Base-by-base conservation (phyloP, 805 yeast genomes). In the Lipomyces anomalus region DNA sequence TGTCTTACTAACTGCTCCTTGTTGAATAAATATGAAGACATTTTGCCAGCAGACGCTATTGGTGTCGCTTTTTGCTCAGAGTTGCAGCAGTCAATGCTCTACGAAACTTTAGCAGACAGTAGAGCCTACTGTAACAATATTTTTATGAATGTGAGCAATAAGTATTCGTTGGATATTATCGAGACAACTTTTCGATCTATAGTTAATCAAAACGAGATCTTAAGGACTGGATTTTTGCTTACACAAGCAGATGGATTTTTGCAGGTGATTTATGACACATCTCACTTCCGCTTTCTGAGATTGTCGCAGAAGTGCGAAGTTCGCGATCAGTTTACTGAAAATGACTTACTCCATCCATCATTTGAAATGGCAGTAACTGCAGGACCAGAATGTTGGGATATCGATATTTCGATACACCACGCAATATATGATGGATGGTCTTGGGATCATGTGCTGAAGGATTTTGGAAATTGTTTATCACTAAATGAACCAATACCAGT, bases 371-470 rank as follows among this genome's bases (percentile, higher is more conserved):
- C 42, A 18, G 6, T 43, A 11, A 6, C 16, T 4, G 20, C 20
- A 4, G 35, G n/a, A 33, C 16, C 5, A 11, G 6, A 6, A 9
- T 34, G 9, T 4, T 43, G 42, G 40, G 6, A 32, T 4, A 35
- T 40, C 3, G 35, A 35, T 13, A 16, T 49, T 16, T 22, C 18
- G 33, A 44, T 53, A n/a, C 57, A 53, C 33, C 57, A 53, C 23
- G 46, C 46, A 6, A 34, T 53, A 7, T 53, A 50, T 33, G 57
- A 53, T 24, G 57, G 55, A 6, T 51, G 55, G 57, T 40, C 55
- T 9, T 44, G 47, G 21, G 52, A 47, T 28, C 13, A 40, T 6
- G 13, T 50, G 18, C 17, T 51, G 5, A 28, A 32, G 6, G 46
- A 47, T 16, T 17, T 53, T 29, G 50, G 35, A 4, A 3, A n/a